Evolutionary conservation across 768 basidiomycete genomes (phyloP).

Genomic region (Hysterangium stoloniferum): DNA sequence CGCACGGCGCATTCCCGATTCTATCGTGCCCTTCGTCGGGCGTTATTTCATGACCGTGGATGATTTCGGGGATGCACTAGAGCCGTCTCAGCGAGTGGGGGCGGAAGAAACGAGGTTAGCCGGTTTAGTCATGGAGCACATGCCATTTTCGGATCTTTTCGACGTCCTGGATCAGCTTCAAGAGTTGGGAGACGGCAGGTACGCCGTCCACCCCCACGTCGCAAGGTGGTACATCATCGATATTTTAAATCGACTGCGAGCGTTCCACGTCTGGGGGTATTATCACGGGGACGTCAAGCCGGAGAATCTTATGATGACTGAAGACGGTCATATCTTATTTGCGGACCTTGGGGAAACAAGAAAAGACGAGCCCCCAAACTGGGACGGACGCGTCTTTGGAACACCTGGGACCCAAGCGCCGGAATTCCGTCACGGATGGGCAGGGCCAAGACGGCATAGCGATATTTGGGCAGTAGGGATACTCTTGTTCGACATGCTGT

Average conservation of each 20-base stretch:
- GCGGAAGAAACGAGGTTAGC: too few species aligned
- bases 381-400: background rate
- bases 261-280: background rate
- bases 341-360: background rate
- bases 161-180: background rate
- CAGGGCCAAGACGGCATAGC: background rate
- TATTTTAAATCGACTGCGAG: background rate
- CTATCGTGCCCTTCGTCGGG: background rate
- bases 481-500: background rate
- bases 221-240: background rate
- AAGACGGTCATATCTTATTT: background rate
- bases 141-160: background rate
- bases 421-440: background rate
- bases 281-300: slow-evolving; percentile 1
- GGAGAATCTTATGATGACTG: background rate
- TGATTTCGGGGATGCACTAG: background rate
- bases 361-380: background rate
- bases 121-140: background rate
- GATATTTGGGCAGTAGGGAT: background rate
- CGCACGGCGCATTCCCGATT: background rate
- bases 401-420: background rate
- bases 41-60: background rate
- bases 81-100: too few species aligned
- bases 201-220: background rate
- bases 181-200: background rate